Percentiles rank a stretch among this genome's conserved stretches.
Conservation (phyloP, 2,329 filamentous ascomycete genomes). For the Neophaeococcomyces mojaviensis region DNA sequence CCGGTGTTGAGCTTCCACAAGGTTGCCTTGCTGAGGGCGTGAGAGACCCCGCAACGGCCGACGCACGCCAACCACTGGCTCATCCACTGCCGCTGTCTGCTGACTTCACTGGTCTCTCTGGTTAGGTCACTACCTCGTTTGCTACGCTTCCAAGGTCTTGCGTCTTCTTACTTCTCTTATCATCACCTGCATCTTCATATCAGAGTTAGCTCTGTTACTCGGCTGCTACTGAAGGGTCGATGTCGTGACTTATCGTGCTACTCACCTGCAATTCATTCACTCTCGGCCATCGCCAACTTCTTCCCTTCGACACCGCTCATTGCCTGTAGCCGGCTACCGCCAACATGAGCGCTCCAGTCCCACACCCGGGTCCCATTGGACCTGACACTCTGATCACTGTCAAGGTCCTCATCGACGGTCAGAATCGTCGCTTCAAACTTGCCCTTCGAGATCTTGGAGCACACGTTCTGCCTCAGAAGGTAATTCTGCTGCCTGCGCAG, state of each 20-base stretch:
- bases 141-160: conserved; percentile 7
- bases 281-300: conserved; percentile 6
- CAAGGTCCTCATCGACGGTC: conserved; percentile 73
- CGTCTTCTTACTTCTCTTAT: conserved; percentile 2
- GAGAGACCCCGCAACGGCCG: too few relatives aligned
- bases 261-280: conserved; percentile 4
- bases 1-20: too few relatives aligned
- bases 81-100: neutral
- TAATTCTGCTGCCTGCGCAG: conserved; percentile 44
- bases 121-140: conserved; percentile 8
- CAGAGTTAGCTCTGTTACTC: neutral
- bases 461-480: conserved; percentile 69
- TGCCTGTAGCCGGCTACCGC: conserved; percentile 15
- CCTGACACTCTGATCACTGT: conserved; percentile 72
- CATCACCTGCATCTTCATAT: neutral
- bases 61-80: too few relatives aligned
- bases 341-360: conserved; percentile 35
- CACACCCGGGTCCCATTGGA: conserved; percentile 41
- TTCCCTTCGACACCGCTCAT: conserved; percentile 24
- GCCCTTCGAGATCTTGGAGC: conserved; percentile 76
- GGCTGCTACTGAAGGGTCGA: neutral
- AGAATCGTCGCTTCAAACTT: conserved; percentile 77
- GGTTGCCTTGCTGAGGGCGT: too few relatives aligned
- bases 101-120: neutral
- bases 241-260: conserved; percentile 5